Base-by-base conservation (phyloP, 2,329 filamentous ascomycete genomes). In the Alternaria burnsii region DNA sequence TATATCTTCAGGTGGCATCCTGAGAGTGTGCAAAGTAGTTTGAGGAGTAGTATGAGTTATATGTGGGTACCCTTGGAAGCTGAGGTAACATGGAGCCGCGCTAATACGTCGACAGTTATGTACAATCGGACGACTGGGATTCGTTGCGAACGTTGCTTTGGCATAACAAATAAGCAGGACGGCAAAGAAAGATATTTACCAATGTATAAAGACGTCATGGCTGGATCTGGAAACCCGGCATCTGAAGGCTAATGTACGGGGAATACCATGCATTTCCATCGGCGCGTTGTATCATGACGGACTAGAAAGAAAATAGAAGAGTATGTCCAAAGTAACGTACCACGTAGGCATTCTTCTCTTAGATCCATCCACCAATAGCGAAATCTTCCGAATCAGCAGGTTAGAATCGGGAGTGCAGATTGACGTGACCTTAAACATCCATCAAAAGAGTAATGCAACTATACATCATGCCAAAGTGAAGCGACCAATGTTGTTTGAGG, bases 1-100 rank as follows among this genome's bases (percentile, higher is more conserved):
- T 93, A 94, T 82, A 81, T 99, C 62, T 99, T 97, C 83, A 87
- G 91, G 71, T 92, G 91, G 87, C 89, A 98, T 82, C 93, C 95
- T 5, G 92, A 96, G 72, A 92, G 91, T 58, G 86, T 99, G 76
- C 95, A 97, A 85, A 88, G 89, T 61, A 97, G 94, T 79, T 81
- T 99, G 84, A 87, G 93, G 78, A 94, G 89, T 81, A 97, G 93
- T 82, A 99, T 99, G 95, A 92, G 88, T 71, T 99, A 99, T 76
- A 97, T 99, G 84, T 99, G 94, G 75, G 87, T 85, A 12, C 32
- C 14, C 32, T 3, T 16, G 50, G 7, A 50, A 53, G 36, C 10
- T 30, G 4, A 5, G 12, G 5, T 5, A 6, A 43, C 9, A 40
- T 3, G 20, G 8, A 32, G 10, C 8, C 12, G 30, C 48, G 67